Evolutionary conservation across 805 yeast species (phyloP), one percentile per base, ranked within the genome.

Genomic region (Gaillardinia entomophila): DNA sequence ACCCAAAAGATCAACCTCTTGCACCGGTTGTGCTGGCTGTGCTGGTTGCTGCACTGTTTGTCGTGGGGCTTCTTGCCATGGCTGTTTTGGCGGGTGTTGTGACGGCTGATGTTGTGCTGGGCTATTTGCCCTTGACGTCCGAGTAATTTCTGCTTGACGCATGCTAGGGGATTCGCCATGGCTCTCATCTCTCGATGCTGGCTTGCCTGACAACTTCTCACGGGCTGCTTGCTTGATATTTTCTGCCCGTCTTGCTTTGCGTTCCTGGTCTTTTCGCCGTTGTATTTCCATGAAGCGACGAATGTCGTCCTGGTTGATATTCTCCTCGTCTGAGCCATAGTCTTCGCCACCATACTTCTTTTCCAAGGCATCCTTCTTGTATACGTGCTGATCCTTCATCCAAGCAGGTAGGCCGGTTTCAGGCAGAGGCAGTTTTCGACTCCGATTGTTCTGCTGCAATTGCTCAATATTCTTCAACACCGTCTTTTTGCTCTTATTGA

Each of bases 381-480:
- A 69, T 43, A 48, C 60, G 11, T 57, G 63, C 44, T 74, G 79
- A 38, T 75, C 71, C 35, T 62, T 68, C 88, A 85, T 79, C 95
- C 95, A 85, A 2, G 79, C 75, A 0, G 95, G 95, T 41, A 61
- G 49, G 30, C 55, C 53, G 26, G 54, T 52, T 27, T 48, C 49
- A 10, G 49, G 49, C 2, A 34, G 20, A 12, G 17, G 29, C 12
- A 5, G n/a, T 26, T 28, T 10, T 27, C 50, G 45, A 35, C 51
- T 32, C 24, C 26, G 16, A 29, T 34, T 24, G 30, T 28, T 37
- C 24, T 46, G 41, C 40, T 73, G 74, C 43, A 79, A 73, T 48
- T 72, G 73, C 32, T 75, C 82, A 18, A 80, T 60, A 26, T 82
- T 83, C 43, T 75, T 74, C 40, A 75, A 73, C 8, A 82, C 63